Evolutionary conservation across 352 stramenopile genomes (phyloP), one percentile per base, ranked within the genome.

Genomic region (Globisporangium middletonii): DNA sequence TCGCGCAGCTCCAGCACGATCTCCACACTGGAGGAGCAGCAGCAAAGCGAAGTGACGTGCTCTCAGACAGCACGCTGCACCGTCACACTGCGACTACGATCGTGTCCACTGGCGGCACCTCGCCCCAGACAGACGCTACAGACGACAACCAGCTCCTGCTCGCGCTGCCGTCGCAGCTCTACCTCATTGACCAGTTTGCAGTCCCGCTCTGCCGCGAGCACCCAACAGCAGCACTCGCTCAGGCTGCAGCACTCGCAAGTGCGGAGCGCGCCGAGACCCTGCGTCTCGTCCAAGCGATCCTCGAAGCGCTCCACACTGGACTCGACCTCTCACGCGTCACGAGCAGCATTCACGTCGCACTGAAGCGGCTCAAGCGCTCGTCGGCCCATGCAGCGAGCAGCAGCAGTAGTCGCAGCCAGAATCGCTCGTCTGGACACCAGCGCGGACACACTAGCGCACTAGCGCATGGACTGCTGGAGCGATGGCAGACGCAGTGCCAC

Each of bases 1-100:
- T 79, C 13, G 56, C 74, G 16, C 71, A 79, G 35, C 68, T 79
- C 11, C 62, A 64, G 30, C 56, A 65, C n/a, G 71, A 79, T 59
- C 47, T 77, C n/a, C 59, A 72, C 6, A 64, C 67, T 43, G 54
- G 51, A 37, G 30, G 5, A 26, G 16, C 44, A 13, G 0, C 19
- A 28, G n/a, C 12, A n/a, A 27, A 26, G n/a, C 23, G 42, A 45
- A 51, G n/a, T 8, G 27, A 41, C 19, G 6, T 38, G 33, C 12
- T 38, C 33, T 9, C 33, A 13, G 33, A 38, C 33, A 38, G 33
- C 33, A 9, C 33, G 12, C 33, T 38, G 33, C 33, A 38, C 12
- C 9, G 33, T 9, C 33, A 9, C 33, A 38, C 33, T 38, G 5
- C 33, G 33, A 38, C 1, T 9, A 38, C 33, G 9, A 9, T 12